These are phyloP conservation scores for Plantago lanceolata DNA, from an alignment of 305 asterid species.

Conservation along the genomic window DNA sequence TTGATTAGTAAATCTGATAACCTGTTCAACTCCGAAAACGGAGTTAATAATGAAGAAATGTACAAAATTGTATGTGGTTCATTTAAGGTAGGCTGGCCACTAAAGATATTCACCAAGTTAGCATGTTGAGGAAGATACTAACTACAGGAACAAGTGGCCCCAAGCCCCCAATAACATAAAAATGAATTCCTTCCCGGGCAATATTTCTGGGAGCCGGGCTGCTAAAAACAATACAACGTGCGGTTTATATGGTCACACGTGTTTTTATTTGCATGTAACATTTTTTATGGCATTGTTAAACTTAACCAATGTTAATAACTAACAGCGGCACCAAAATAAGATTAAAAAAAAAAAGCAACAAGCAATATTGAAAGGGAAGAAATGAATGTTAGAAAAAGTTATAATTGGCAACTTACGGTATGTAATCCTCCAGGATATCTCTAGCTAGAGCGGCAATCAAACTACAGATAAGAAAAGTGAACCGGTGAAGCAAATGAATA, in stretches of 20 bases:
- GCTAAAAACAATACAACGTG: too few species aligned
- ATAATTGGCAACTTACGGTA: conserved; percentile 54
- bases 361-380: conserved; percentile 12
- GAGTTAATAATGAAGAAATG: background rate
- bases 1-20: background rate
- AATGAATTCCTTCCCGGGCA: background rate
- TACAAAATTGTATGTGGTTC: too few species aligned
- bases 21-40: background rate
- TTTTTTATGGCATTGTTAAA: background rate
- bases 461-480: conserved; percentile 38
- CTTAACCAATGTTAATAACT: background rate
- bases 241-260: too few species aligned
- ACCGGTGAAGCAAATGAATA: too few species aligned
- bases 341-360: conserved; percentile 4
- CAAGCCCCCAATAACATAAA: too few species aligned
- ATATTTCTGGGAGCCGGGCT: too few species aligned
- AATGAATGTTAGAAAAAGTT: conserved; percentile 11
- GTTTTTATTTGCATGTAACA: too few species aligned
- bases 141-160: background rate
- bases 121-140: background rate
- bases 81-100: too few species aligned
- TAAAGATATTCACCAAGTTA: too few species aligned
- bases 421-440: conserved; percentile 74
- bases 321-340: background rate
- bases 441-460: conserved; percentile 81